Evolutionary conservation across 78 protist genomes (phyloP).

Genomic region (Diacronema lutheri): DNA sequence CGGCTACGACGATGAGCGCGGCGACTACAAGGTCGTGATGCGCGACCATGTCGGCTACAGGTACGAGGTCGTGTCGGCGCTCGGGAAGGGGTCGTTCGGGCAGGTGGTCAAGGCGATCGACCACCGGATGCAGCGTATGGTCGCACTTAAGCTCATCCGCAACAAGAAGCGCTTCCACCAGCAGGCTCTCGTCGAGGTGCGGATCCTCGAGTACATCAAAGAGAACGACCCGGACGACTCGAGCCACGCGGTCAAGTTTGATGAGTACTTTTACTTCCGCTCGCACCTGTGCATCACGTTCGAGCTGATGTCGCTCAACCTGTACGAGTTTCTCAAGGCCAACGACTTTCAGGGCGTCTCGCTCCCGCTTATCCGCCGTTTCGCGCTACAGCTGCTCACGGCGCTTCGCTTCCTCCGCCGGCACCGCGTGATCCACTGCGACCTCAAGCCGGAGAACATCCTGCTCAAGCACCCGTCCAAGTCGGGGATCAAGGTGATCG

Average conservation of each 20-base stretch:
- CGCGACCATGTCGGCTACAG: constrained; percentile 87
- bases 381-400: background rate
- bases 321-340: constrained; percentile 80
- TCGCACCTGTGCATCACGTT: constrained; percentile 82
- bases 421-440: constrained; percentile 31
- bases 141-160: constrained; percentile 90
- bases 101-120: constrained; percentile 72
- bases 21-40: constrained; percentile 71
- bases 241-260: constrained; percentile 42
- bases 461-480: constrained; percentile 47
- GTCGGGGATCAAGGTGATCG: constrained; percentile 70
- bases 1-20: constrained; percentile 85
- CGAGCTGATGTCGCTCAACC: constrained; percentile 73
- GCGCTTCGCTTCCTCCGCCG: background rate
- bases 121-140: constrained; percentile 48
- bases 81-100: constrained; percentile 92
- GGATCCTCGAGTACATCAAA: constrained; percentile 68
- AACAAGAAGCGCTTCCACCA: constrained; percentile 86
- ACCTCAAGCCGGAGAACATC: constrained; percentile 57
- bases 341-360: constrained; percentile 65
- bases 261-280: constrained; percentile 57
- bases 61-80: constrained; percentile 67
- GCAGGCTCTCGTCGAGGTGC: constrained; percentile 93
- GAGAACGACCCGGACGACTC: constrained; percentile 11
- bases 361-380: background rate